phyloP scores from a whole-genome alignment of 1,284 basidiomycete genomes.

The Singerocomus inundabilis region DNA sequence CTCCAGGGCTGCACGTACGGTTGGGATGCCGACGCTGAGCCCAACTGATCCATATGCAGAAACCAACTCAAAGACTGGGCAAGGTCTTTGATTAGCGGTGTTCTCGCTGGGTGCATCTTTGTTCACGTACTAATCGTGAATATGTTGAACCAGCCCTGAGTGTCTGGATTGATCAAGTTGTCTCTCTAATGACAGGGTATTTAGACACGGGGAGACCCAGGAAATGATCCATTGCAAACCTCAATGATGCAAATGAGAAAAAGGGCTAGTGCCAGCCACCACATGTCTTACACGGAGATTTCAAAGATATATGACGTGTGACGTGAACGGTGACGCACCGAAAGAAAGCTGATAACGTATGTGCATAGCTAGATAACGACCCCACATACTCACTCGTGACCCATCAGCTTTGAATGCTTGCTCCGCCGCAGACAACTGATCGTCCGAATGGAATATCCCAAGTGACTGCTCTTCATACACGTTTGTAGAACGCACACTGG shows the following conservation, averaged over 20 bases:
- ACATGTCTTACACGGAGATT: constrained; percentile 63
- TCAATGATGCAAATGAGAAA: constrained; percentile 88
- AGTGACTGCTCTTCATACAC: constrained; percentile 93
- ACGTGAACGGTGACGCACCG: constrained; percentile 43
- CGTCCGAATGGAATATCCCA: constrained; percentile 64
- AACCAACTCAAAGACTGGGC: constrained; percentile 78
- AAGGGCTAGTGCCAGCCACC: constrained; percentile 81
- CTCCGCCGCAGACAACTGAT: constrained; percentile 49
- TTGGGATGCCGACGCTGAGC: constrained; percentile 69
- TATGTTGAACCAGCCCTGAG: constrained; percentile 72
- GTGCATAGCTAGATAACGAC: constrained; percentile 75
- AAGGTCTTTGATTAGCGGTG: not conserved
- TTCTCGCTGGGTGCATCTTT: not conserved
- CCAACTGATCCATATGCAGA: constrained; percentile 94
- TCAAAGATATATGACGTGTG: not conserved
- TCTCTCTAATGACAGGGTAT: constrained; percentile 43
- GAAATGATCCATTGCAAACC: constrained; percentile 41
- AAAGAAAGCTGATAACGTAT: constrained; percentile 87
- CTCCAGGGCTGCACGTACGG: constrained; percentile 37
- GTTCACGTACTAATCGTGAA: constrained; percentile 63
- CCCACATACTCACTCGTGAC: constrained; percentile 64
- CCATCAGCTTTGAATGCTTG: constrained; percentile 45
- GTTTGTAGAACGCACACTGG: constrained; percentile 92
- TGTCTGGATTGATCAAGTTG: constrained; percentile 52
- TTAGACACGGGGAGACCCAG: not conserved